Evolutionary conservation across 1,139 yeast genomes (phyloP).

Genomic region (Yueomyces sp.): DNA sequence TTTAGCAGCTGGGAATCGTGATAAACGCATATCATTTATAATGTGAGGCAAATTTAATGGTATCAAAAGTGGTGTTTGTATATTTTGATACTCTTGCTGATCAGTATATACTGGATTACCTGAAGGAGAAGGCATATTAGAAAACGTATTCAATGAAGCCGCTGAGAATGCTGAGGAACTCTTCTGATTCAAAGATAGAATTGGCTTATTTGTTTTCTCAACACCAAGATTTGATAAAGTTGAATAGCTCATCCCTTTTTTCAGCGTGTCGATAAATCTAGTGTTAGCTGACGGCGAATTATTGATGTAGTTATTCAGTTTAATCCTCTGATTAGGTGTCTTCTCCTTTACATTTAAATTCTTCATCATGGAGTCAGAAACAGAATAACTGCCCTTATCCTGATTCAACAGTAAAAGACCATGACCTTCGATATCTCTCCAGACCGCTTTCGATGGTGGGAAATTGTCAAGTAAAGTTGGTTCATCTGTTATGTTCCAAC

Average conservation of each 20-base stretch:
- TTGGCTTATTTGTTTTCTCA: constrained; percentile 9
- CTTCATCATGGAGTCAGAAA: constrained; percentile 1
- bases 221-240: constrained; percentile 4
- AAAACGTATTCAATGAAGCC: constrained; percentile 8
- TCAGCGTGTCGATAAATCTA: constrained; percentile 3
- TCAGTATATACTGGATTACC: constrained; percentile 4
- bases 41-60: constrained; percentile 21
- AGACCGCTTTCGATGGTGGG: constrained; percentile 15
- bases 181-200: constrained; percentile 8
- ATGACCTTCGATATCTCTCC: constrained; percentile 27
- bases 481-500: constrained; percentile 21
- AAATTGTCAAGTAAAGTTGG: constrained; percentile 22
- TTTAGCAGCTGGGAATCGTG: constrained; percentile 8
- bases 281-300: background rate
- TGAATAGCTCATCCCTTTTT: constrained; percentile 8
- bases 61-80: constrained; percentile 15
- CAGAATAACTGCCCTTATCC: constrained; percentile 13
- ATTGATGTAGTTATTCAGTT: background rate
- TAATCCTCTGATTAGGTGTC: background rate
- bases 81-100: constrained; percentile 3
- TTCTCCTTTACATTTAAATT: background rate
- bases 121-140: constrained; percentile 5
- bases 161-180: constrained; percentile 1
- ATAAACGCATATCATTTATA: constrained; percentile 15
- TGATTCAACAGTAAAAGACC: constrained; percentile 22